These are phyloP conservation scores for Plasmodium inui DNA, from an alignment of 169 alveolate genomes.

Conservation along the genomic window DNA sequence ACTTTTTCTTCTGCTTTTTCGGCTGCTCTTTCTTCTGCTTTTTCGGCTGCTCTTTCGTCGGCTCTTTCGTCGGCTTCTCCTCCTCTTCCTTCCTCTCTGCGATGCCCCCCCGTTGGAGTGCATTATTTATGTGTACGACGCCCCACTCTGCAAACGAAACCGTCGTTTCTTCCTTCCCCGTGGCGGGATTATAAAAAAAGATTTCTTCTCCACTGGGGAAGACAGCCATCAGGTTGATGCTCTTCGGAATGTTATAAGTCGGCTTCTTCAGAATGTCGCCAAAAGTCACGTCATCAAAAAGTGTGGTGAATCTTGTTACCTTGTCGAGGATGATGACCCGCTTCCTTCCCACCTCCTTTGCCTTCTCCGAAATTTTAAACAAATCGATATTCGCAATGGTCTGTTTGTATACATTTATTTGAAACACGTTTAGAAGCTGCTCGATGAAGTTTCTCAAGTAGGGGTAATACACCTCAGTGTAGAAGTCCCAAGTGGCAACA, in stretches of 20 bases:
- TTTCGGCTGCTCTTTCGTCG: no score
- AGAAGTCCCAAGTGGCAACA: conserved; percentile 68
- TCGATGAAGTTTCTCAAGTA: conserved; percentile 55
- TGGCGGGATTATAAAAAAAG: conserved; percentile 37
- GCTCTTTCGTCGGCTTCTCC: no score
- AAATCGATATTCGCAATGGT: conserved; percentile 33
- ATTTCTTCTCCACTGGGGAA: conserved; percentile 42
- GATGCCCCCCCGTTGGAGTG: background rate
- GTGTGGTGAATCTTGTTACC: conserved; percentile 28
- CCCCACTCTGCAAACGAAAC: conserved; percentile 76
- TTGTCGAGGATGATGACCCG: conserved; percentile 39
- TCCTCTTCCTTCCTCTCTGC: background rate
- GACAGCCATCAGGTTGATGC: conserved; percentile 35
- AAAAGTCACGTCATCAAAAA: conserved; percentile 58
- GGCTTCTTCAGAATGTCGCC: conserved; percentile 43
- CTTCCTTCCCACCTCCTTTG: background rate
- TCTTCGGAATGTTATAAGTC: conserved; percentile 56
- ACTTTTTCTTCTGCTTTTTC: conserved; percentile 6
- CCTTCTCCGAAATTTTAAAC: conserved; percentile 47
- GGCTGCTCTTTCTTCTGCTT: no score
- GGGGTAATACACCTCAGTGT: conserved; percentile 62
- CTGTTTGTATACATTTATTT: conserved; percentile 48
- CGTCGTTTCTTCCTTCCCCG: conserved; percentile 50
- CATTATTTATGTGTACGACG: conserved; percentile 21
- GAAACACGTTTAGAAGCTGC: conserved; percentile 31